Conservation (phyloP, 371 early-diverging fungal species). For the Mucor saturninus region DNA sequence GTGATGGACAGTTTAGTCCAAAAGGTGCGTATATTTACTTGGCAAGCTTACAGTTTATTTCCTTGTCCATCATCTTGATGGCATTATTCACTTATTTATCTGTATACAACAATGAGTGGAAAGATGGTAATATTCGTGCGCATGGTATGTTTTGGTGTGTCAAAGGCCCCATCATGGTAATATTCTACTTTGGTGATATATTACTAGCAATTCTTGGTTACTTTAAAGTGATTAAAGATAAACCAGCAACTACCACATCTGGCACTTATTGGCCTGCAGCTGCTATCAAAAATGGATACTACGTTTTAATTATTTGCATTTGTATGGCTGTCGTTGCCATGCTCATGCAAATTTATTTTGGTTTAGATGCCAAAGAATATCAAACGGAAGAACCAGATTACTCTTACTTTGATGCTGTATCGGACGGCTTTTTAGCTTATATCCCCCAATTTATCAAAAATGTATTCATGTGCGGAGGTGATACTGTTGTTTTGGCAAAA, state of each 20-base stretch:
- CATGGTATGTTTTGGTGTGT: slow-evolving; percentile 63
- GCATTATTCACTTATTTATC: slow-evolving; percentile 54
- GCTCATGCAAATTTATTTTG: slow-evolving; percentile 51
- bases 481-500: slow-evolving; percentile 42
- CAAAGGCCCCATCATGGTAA: slow-evolving; percentile 55
- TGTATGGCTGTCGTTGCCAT: slow-evolving; percentile 44
- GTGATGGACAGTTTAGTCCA: slow-evolving; percentile 41
- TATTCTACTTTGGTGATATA: slow-evolving; percentile 54
- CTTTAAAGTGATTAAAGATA: slow-evolving; percentile 45
- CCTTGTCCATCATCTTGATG: slow-evolving; percentile 46
- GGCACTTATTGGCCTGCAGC: slow-evolving; percentile 47
- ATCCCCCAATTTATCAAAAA: slow-evolving; percentile 50
- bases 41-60: slow-evolving; percentile 48
- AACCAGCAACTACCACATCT: slow-evolving; percentile 34
- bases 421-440: slow-evolving; percentile 47
- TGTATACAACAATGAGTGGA: slow-evolving; percentile 47
- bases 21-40: slow-evolving; percentile 52
- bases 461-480: slow-evolving; percentile 49
- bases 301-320: slow-evolving; percentile 45
- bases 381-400: slow-evolving; percentile 23
- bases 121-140: slow-evolving; percentile 41
- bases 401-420: slow-evolving; percentile 40
- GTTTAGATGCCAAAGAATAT: slow-evolving; percentile 26
- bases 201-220: slow-evolving; percentile 34
- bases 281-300: slow-evolving; percentile 50